These are phyloP conservation scores for Holtermannia corniformis DNA, from an alignment of 768 basidiomycete species.

Conservation along the genomic window DNA sequence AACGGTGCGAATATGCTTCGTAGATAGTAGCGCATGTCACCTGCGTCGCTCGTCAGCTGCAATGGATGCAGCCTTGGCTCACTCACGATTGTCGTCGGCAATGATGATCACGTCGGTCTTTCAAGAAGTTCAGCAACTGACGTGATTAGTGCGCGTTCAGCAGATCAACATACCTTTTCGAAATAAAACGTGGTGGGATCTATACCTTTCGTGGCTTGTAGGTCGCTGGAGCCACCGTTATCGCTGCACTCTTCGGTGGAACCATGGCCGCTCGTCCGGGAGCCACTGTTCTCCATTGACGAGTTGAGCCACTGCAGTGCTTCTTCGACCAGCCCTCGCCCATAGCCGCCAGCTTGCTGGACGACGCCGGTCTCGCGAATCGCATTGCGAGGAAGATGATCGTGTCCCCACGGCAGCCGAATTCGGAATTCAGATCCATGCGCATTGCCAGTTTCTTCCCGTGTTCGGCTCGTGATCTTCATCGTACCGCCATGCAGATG, in stretches of 20 bases:
- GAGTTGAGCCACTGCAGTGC: conserved; percentile 33
- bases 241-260: too few relatives aligned
- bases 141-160: too few relatives aligned
- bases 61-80: too few relatives aligned
- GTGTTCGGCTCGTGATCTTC: conserved; percentile 24
- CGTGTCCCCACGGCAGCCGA: conserved; percentile 1
- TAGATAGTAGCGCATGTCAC: conserved; percentile 37
- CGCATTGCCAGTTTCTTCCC: conserved; percentile 19
- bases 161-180: neutral
- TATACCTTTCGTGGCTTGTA: neutral
- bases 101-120: conserved; percentile 33
- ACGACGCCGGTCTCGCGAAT: neutral
- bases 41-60: too few relatives aligned
- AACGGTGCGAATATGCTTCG: conserved; percentile 30
- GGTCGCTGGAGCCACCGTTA: too few relatives aligned
- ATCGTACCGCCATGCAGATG: conserved; percentile 40
- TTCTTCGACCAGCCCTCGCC: conserved; percentile 38
- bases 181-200: neutral
- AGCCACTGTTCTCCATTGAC: too few relatives aligned
- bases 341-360: conserved; percentile 16
- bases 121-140: neutral
- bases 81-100: conserved; percentile 35
- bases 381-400: conserved; percentile 4
- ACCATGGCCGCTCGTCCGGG: too few relatives aligned
- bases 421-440: conserved; percentile 17